Percentiles rank a stretch among this genome's conserved stretches.
These are phyloP conservation scores for Diospyros lotus DNA, from an alignment of 148 eudicot species.

Conservation along the genomic window DNA sequence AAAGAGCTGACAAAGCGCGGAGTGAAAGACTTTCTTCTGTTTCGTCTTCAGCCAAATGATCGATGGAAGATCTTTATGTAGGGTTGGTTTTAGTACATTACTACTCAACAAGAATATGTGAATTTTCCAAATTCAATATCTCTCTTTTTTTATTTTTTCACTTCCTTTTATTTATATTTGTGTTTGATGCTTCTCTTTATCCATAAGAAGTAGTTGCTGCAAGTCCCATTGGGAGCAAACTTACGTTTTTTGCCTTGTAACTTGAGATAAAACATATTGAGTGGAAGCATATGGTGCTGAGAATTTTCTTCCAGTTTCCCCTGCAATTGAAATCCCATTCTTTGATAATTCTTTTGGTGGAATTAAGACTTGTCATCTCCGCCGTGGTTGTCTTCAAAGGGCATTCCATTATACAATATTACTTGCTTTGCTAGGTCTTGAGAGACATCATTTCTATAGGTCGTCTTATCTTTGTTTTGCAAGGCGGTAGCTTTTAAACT, in stretches of 20 bases:
- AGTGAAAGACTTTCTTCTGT: conserved; percentile 52
- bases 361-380: neutral
- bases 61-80: neutral
- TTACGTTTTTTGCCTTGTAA: neutral
- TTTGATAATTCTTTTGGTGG: neutral
- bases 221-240: neutral
- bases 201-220: neutral
- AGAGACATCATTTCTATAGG: no score
- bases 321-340: neutral
- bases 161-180: neutral
- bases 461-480: no score
- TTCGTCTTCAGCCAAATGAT: conserved; percentile 25
- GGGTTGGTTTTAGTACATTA: neutral
- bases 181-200: neutral
- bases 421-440: neutral
- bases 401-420: neutral
- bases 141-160: neutral
- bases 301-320: neutral
- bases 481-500: no score
- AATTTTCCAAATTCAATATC: neutral
- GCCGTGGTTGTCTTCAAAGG: neutral
- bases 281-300: neutral
- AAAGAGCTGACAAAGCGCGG: conserved; percentile 68
- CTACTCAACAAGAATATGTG: neutral
- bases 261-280: neutral